phyloP scores from a whole-genome alignment of 345 rosid genomes.

The Eutrema yunnanense region DNA sequence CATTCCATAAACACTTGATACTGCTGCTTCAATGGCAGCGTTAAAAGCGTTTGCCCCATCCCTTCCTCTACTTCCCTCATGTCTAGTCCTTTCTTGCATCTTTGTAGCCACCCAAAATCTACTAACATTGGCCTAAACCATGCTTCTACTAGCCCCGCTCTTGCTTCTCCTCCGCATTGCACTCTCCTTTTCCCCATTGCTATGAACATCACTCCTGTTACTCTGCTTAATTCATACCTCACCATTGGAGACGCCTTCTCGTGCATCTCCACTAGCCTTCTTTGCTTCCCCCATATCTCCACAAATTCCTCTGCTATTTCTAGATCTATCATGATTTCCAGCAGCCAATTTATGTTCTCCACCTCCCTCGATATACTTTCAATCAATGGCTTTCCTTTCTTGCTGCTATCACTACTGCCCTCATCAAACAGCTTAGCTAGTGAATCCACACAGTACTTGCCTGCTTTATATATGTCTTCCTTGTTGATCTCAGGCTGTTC shows the following conservation, averaged over 20 bases:
- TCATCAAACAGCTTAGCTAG: conserved; percentile 54
- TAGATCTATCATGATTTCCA: conserved; percentile 70
- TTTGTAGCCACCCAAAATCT: conserved; percentile 91
- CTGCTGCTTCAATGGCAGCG: conserved; percentile 68
- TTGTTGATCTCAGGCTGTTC: conserved; percentile 59
- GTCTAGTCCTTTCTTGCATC: conserved; percentile 84
- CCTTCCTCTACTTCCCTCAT: conserved; percentile 79
- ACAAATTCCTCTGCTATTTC: conserved; percentile 88
- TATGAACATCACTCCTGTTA: conserved; percentile 59
- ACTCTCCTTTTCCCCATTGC: conserved; percentile 84
- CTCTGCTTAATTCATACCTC: conserved; percentile 81
- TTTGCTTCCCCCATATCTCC: conserved; percentile 64
- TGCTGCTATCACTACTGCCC: conserved; percentile 34
- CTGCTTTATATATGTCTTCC: conserved; percentile 60
- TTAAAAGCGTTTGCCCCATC: conserved; percentile 77
- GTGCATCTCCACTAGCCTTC: conserved; percentile 47
- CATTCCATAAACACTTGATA: conserved; percentile 80
- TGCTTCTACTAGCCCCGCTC: conserved; percentile 53
- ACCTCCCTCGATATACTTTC: conserved; percentile 73
- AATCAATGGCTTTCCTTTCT: conserved; percentile 52
- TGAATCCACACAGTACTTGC: conserved; percentile 49
- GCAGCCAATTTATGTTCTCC: conserved; percentile 79
- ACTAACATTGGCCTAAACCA: conserved; percentile 91
- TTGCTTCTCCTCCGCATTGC: conserved; percentile 64
- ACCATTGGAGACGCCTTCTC: conserved; percentile 74